Evolutionary conservation across 805 yeast genomes (phyloP).

Genomic region (Candida sithepensis): DNA sequence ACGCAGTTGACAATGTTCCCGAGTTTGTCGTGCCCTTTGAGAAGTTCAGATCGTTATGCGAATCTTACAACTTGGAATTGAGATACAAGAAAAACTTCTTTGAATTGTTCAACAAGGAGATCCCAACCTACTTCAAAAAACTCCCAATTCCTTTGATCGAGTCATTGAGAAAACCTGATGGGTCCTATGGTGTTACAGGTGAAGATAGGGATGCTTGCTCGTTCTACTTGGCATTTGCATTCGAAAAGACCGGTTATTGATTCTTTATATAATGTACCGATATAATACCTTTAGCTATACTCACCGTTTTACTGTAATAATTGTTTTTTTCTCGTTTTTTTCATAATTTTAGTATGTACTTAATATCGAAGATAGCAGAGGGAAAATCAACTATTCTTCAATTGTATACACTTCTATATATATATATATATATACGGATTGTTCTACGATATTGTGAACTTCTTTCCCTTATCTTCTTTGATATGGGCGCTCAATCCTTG

Average conservation of each 20-base stretch:
- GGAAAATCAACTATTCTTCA: too few species aligned
- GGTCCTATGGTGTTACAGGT: constrained; percentile 82
- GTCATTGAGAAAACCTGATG: constrained; percentile 72
- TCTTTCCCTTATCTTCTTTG: constrained; percentile 15
- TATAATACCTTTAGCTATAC: too few species aligned
- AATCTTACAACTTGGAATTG: constrained; percentile 73
- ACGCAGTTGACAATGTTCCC: constrained; percentile 95
- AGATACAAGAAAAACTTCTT: constrained; percentile 72
- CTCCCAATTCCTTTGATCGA: constrained; percentile 58
- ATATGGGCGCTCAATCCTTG: constrained; percentile 38
- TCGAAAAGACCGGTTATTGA: constrained; percentile 44
- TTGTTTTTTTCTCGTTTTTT: not conserved
- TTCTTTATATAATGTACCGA: too few species aligned
- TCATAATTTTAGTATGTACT: too few species aligned
- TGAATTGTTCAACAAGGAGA: constrained; percentile 77
- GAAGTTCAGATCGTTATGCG: constrained; percentile 75
- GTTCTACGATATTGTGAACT: constrained; percentile 15
- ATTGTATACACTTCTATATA: not conserved
- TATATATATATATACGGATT: too few species aligned
- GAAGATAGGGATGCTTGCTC: constrained; percentile 84
- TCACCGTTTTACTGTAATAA: too few species aligned
- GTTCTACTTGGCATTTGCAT: constrained; percentile 82
- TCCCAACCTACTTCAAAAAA: constrained; percentile 58
- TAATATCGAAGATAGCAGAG: too few species aligned
- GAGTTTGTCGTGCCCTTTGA: constrained; percentile 97